These are phyloP conservation scores for Chytriomyces sp. DNA, from an alignment of 192 early-diverging fungal genomes.

Conservation along the genomic window DNA sequence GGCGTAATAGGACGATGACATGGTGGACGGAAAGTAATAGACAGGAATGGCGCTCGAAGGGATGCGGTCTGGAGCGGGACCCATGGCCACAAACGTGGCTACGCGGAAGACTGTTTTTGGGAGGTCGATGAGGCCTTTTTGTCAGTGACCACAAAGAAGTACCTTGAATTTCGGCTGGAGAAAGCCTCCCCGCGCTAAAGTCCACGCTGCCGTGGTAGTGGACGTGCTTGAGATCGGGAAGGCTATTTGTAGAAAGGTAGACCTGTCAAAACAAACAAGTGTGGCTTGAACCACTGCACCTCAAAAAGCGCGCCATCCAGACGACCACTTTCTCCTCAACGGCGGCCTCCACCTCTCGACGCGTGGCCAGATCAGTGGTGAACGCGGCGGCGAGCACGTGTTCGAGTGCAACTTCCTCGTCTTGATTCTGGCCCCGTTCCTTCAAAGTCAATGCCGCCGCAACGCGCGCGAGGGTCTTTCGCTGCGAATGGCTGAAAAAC, in stretches of 20 bases:
- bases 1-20: background rate
- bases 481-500: background rate
- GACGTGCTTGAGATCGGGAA: conserved; percentile 24
- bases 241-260: background rate
- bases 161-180: conserved; percentile 22
- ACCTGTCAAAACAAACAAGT: background rate
- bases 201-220: conserved; percentile 22
- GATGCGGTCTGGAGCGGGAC: conserved; percentile 10
- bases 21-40: conserved; percentile 18
- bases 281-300: background rate
- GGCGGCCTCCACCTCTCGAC: background rate
- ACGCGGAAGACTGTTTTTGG: conserved; percentile 15
- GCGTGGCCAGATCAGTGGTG: background rate
- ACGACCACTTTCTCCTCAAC: background rate
- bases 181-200: conserved; percentile 10
- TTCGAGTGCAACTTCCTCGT: background rate
- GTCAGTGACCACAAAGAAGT: background rate
- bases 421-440: background rate
- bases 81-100: conserved; percentile 25
- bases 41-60: conserved; percentile 24
- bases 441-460: background rate
- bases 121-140: background rate
- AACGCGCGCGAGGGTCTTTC: background rate
- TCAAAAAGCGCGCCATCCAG: background rate
- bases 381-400: background rate